phyloP scores from a whole-genome alignment of 75 land plant species.

The Larix kaempferi region DNA sequence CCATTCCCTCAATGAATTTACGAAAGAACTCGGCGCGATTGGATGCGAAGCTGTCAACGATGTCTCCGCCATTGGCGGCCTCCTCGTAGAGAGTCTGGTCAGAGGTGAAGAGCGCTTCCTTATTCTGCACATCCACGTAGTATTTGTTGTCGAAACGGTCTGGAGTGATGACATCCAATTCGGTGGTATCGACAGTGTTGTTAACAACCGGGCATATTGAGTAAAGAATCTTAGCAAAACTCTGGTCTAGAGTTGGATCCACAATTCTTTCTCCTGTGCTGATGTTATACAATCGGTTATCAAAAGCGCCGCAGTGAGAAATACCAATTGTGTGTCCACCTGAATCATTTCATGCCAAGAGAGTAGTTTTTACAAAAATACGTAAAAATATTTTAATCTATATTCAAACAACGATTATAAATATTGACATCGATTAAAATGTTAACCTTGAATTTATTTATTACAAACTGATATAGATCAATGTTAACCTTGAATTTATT shows the following conservation, averaged over 20 bases:
- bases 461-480: neutral
- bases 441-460: too few species aligned
- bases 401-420: too few species aligned
- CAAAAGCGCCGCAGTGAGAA: slow-evolving; percentile 21
- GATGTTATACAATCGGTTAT: slow-evolving; percentile 24
- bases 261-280: neutral
- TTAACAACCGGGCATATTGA: neutral
- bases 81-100: slow-evolving; percentile 5
- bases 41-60: neutral
- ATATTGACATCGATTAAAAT: neutral
- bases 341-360: neutral
- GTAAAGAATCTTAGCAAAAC: neutral
- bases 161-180: slow-evolving; percentile 4
- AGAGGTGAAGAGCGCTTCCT: neutral
- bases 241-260: neutral
- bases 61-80: neutral
- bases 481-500: neutral
- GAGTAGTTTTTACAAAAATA: too few species aligned
- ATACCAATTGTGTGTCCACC: slow-evolving; percentile 38
- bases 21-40: slow-evolving; percentile 1
- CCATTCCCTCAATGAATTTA: slow-evolving; percentile 11
- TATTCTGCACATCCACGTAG: neutral
- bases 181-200: neutral
- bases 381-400: too few species aligned
- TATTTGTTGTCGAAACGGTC: slow-evolving; percentile 9